Evolutionary conservation across 164 flowering plant species (phyloP), one percentile per base, ranked within the genome.

Genomic region (Tinospora cordifolia): DNA sequence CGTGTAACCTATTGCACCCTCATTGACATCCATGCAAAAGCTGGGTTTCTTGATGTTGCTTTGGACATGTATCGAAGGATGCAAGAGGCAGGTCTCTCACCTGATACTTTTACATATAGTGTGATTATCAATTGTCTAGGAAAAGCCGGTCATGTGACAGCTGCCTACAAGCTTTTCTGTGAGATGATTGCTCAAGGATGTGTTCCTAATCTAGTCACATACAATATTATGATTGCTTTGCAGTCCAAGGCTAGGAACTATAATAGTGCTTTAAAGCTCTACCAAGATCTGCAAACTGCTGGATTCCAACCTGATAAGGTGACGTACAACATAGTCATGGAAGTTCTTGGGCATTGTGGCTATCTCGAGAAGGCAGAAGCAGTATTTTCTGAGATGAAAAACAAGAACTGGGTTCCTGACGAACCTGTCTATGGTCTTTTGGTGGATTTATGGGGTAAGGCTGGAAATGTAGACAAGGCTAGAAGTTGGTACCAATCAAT

Each of bases 341-440:
- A 95, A 83, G 98, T 88, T 71, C 91, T 92, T 77, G 99, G 99
- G 19, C 97, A 88, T 74, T 90, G 90, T 82, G 99, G 99, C 38
- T 75, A 82, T 80, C 88, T 91, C 17, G 91, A 91, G 34, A 96
- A 95, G 82, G 97, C 96, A 26, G 99, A 92, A 79, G 87, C 82
- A 38, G 73, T 95, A 68, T 90, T 89, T 80, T 46, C 72, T 13
- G 96, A 89, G 78, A 92, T 95, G 98, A 85, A 77, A 63, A 71
- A 71, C 46, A 85, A 86, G 74, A 85, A 87, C 44, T 87, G 90
- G 96, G 81, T 87, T 10, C 99, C 99, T 0, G 98, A 92, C 78
- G 98, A 89, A 71, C 99, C 96, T n/a, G 98, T 92, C 17, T 95
- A 90, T 74, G 99, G 99, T 63, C 90, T 90, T 63, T 72, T 95